Evolutionary conservation across 148 eudicot genomes (phyloP), one percentile per base, ranked within the genome.

Genomic region (Amaranthus hypochondriacus): DNA sequence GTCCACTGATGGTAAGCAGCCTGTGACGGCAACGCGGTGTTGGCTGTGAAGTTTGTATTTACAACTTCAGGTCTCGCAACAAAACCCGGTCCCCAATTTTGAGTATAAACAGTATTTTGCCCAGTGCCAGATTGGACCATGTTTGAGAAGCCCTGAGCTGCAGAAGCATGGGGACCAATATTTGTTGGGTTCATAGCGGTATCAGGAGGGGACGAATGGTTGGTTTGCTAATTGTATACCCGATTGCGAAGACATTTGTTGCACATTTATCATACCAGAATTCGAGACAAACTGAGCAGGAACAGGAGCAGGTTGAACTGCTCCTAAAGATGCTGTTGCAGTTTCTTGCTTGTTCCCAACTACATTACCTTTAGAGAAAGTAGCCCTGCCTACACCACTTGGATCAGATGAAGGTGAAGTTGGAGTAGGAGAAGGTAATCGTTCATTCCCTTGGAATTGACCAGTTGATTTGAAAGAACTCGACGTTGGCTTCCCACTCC

Each of bases 1-100:
- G 80, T 76, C 98, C 95, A 94, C n/a, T 83, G 86, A 76, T 78
- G 78, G 61, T 87, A 85, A 47, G 85, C 73, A 18, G 75, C 81
- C 67, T 88, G 91, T 21, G 73, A 78, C 46, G 87, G 82, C 56
- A 78, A 68, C 47, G 77, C 55, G 55, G 72, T 72, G 42, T 55
- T 78, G 76, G 64, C 57, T 54, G 66, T 68, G 64, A 62, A 15
- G 56, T 58, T 81, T n/a, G 68, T 39, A 51, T 56, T 81, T 43
- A 60, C 59, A 5, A 69, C 39, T 54, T 80, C 79, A 47, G 84
- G 77, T 71, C 80, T 83, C 10, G 84, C 64, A 28, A 78, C 86
- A 76, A 15, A 18, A 68, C 81, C 70, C 72, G 89, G 47, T 61
- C 44, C 76, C 94, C 88, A 81, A 62, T 84, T 84, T 46, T 85